Conservation (phyloP, 257 asterid genomes). For the Coffea eugenioides region DNA sequence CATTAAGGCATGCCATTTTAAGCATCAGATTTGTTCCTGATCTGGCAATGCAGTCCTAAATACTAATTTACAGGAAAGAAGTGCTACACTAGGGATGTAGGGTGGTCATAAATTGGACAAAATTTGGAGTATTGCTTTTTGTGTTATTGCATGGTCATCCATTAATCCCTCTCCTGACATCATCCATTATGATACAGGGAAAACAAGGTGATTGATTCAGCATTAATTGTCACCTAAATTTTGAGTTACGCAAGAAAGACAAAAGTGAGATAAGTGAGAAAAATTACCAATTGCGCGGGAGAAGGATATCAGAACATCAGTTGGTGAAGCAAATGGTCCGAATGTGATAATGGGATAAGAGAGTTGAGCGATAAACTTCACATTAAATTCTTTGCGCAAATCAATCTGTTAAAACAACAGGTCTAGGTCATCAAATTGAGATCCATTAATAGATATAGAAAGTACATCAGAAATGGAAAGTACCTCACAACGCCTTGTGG, state of each 20-base stretch:
- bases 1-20: background rate
- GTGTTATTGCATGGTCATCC: no score
- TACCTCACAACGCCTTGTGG: constrained; percentile 91
- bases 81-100: background rate
- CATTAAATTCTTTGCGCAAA: constrained; percentile 58
- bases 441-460: constrained; percentile 5
- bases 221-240: background rate
- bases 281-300: constrained; percentile 78
- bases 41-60: background rate
- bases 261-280: constrained; percentile 3
- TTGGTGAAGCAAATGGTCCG: constrained; percentile 91
- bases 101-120: background rate
- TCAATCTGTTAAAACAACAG: constrained; percentile 62
- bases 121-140: no score
- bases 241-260: background rate
- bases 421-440: constrained; percentile 19
- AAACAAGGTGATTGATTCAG: background rate
- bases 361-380: constrained; percentile 56
- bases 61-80: background rate
- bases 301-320: constrained; percentile 72
- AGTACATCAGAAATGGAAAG: constrained; percentile 13
- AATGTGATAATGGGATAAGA: constrained; percentile 78
- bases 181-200: background rate
- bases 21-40: background rate
- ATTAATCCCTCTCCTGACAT: no score